Conservation (phyloP, 1,284 basidiomycete species). For the Moniliophthora roreri region DNA sequence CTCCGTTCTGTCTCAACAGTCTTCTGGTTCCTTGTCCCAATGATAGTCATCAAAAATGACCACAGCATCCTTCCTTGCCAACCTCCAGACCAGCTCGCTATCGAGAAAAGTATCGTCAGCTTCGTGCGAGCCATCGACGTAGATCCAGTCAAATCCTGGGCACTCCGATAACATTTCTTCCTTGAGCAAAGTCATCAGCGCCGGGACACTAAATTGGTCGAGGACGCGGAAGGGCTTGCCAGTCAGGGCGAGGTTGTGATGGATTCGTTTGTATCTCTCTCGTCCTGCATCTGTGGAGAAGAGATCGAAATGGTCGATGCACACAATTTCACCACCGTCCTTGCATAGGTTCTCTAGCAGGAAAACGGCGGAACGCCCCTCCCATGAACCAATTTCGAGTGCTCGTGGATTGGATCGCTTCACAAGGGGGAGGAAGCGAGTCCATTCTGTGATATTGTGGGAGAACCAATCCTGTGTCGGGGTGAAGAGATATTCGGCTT, state of each 20-base stretch:
- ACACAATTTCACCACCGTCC: conserved; percentile 44
- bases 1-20: no score
- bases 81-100: conserved; percentile 56
- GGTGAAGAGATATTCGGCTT: conserved; percentile 40
- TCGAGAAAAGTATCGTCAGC: conserved; percentile 61
- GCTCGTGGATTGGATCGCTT: conserved; percentile 36
- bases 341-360: conserved; percentile 47
- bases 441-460: conserved; percentile 43
- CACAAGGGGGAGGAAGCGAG: conserved; percentile 36
- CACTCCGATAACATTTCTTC: conserved; percentile 39
- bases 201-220: conserved; percentile 53
- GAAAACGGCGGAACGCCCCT: conserved; percentile 60
- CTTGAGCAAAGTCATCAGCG: conserved; percentile 43
- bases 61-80: conserved; percentile 49
- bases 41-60: conserved; percentile 60
- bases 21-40: conserved; percentile 48
- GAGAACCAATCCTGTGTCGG: conserved; percentile 59
- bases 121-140: conserved; percentile 59
- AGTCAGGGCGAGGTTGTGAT: conserved; percentile 46
- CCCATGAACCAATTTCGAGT: conserved; percentile 65
- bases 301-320: conserved; percentile 61
- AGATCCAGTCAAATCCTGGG: conserved; percentile 58
- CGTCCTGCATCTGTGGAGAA: conserved; percentile 47
- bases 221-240: conserved; percentile 45
- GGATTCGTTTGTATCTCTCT: conserved; percentile 42